Evolutionary conservation across 2,329 filamentous ascomycete species (phyloP).

Genomic region (Aspergillus sp.): DNA sequence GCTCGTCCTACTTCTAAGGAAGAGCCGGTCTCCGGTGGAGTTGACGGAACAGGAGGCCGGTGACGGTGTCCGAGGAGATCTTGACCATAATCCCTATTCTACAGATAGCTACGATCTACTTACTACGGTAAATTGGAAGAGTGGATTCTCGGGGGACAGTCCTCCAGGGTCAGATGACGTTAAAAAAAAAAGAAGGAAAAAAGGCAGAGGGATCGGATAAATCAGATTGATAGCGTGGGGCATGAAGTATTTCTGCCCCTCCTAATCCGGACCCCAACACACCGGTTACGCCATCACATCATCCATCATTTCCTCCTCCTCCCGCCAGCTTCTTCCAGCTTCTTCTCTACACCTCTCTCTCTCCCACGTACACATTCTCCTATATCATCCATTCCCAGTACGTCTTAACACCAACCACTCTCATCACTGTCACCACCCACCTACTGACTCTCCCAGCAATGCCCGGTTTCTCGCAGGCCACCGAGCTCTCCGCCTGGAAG

Average conservation of each 20-base stretch:
- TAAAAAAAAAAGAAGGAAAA: no score
- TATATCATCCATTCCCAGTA: not conserved
- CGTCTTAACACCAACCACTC: not conserved
- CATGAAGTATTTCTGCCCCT: conserved; percentile 4
- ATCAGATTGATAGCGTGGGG: no score
- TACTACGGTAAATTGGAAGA: no score
- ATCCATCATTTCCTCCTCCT: conserved; percentile 8
- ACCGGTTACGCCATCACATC: conserved; percentile 20
- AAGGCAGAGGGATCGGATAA: no score
- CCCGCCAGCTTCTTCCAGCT: conserved; percentile 3
- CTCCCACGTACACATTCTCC: not conserved
- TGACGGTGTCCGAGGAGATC: no score
- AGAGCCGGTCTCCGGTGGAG: no score
- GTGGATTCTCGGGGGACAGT: no score
- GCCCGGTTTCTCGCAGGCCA: conserved; percentile 65
- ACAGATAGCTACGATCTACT: no score
- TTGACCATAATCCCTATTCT: no score
- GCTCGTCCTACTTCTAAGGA: no score
- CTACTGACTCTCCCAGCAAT: conserved; percentile 26
- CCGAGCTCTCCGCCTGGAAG: conserved; percentile 81
- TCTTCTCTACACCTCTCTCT: not conserved
- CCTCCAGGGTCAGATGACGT: no score
- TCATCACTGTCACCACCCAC: not conserved
- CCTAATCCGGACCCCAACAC: conserved; percentile 21
- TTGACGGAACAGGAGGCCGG: no score